Percentiles rank a stretch among this genome's conserved stretches.
These are phyloP conservation scores for Perkinsus olseni DNA, from an alignment of 169 alveolate genomes.

Conservation along the genomic window DNA sequence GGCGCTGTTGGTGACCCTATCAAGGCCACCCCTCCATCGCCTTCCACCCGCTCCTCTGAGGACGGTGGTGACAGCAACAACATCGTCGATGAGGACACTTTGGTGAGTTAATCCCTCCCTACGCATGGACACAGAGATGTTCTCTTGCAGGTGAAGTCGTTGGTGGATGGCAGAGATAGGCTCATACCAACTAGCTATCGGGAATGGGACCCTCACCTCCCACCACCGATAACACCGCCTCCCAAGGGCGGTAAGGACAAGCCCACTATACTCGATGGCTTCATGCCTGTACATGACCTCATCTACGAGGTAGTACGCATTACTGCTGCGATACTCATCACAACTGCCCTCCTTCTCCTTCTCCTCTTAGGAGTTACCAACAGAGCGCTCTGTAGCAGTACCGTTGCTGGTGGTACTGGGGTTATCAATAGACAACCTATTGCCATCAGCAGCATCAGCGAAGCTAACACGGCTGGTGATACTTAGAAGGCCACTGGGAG, in stretches of 20 bases:
- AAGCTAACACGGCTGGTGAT: neutral
- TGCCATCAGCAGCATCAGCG: neutral
- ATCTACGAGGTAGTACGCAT: neutral
- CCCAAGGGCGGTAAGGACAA: neutral
- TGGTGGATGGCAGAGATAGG: neutral
- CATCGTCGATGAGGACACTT: neutral
- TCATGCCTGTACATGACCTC: neutral
- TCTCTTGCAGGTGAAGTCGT: neutral
- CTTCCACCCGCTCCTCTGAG: neutral
- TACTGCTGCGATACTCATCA: too few relatives aligned
- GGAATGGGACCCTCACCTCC: neutral
- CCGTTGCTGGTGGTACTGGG: neutral
- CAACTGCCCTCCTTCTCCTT: too few relatives aligned
- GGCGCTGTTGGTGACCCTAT: neutral
- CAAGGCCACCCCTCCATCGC: too few relatives aligned
- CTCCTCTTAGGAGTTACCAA: neutral
- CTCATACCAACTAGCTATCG: neutral
- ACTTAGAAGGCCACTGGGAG: neutral
- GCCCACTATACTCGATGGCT: neutral
- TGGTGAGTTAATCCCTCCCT: neutral
- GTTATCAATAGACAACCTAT: neutral
- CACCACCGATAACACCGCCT: neutral
- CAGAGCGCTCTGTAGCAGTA: neutral
- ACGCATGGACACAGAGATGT: neutral
- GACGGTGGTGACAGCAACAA: neutral